These are phyloP conservation scores for Phytopythium montanum DNA, from an alignment of 352 stramenopile species.

Conservation along the genomic window DNA sequence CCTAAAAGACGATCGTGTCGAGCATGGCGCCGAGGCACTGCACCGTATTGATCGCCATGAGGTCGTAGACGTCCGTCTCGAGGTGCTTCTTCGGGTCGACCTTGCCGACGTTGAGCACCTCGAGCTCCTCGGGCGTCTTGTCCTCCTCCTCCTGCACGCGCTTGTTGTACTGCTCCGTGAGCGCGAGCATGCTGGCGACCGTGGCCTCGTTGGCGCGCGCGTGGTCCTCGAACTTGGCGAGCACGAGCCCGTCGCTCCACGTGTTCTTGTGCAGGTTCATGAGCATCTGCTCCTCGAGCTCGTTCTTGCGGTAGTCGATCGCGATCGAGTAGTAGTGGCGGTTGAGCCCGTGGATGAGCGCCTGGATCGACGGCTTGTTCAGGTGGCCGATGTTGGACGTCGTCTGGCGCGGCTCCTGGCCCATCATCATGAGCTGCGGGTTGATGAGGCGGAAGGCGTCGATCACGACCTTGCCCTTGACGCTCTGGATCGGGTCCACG, in stretches of 20 bases:
- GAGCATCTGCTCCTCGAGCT: constrained; percentile 99
- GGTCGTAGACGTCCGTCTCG: constrained; percentile 93
- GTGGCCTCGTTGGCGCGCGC: constrained; percentile 90
- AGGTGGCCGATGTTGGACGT: constrained; percentile 99
- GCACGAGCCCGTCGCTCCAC: constrained; percentile 95
- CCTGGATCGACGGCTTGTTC: constrained; percentile 99
- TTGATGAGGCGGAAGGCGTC: constrained; percentile 99
- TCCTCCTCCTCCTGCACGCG: constrained; percentile 94
- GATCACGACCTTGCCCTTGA: constrained; percentile 99
- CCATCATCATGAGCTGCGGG: constrained; percentile 98
- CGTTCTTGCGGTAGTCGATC: constrained; percentile 98
- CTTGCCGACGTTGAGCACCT: constrained; percentile 98
- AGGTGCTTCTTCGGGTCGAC: constrained; percentile 93
- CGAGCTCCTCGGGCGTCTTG: constrained; percentile 96
- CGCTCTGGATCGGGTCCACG: constrained; percentile 99
- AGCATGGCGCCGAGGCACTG: constrained; percentile 98
- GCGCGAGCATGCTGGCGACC: constrained; percentile 93
- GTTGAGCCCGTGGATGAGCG: constrained; percentile 98
- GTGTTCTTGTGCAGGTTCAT: constrained; percentile 99
- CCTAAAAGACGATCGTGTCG: constrained; percentile 98
- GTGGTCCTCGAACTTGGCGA: constrained; percentile 96
- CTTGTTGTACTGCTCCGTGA: constrained; percentile 97
- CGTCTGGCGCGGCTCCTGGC: constrained; percentile 97
- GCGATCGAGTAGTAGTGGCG: constrained; percentile 98
- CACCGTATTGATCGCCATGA: constrained; percentile 98